These are phyloP conservation scores for Pythium dissotocum DNA, from an alignment of 352 stramenopile genomes.

Conservation along the genomic window DNA sequence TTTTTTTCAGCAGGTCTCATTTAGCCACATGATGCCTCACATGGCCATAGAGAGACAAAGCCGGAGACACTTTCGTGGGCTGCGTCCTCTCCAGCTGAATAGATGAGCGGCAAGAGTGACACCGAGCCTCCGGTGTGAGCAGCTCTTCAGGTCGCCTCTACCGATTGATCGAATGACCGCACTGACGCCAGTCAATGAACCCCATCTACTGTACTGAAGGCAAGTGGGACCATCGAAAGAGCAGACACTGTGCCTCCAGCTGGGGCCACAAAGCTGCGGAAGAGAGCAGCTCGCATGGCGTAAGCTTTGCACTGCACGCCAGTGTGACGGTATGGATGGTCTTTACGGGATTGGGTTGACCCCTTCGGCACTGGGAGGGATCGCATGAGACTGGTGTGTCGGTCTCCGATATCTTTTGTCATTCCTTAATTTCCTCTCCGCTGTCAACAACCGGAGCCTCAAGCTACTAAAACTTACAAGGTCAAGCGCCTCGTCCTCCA, in stretches of 20 bases:
- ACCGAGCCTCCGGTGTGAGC: not conserved
- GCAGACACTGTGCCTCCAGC: not conserved
- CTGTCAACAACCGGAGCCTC: not conserved
- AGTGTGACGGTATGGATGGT: too few species aligned
- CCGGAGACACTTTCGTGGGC: not conserved
- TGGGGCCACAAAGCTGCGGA: not conserved
- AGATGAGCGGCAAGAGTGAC: not conserved
- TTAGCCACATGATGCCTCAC: not conserved
- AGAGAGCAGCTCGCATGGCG: not conserved
- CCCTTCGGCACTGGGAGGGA: too few species aligned
- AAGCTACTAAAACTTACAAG: not conserved
- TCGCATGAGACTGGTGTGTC: not conserved
- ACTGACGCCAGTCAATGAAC: not conserved
- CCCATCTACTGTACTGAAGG: not conserved
- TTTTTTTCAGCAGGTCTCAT: not conserved
- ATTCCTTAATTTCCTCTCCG: constrained; percentile 2
- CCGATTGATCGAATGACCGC: too few species aligned
- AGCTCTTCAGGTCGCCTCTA: not conserved
- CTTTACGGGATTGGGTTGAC: not conserved
- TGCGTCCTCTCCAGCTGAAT: not conserved
- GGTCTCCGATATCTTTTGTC: not conserved
- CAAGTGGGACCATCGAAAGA: not conserved
- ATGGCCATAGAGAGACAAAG: not conserved
- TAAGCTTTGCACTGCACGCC: too few species aligned
- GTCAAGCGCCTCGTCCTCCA: not conserved